Evolutionary conservation across 352 stramenopile species (phyloP).

Genomic region (Peronosclerospora sorghi): DNA sequence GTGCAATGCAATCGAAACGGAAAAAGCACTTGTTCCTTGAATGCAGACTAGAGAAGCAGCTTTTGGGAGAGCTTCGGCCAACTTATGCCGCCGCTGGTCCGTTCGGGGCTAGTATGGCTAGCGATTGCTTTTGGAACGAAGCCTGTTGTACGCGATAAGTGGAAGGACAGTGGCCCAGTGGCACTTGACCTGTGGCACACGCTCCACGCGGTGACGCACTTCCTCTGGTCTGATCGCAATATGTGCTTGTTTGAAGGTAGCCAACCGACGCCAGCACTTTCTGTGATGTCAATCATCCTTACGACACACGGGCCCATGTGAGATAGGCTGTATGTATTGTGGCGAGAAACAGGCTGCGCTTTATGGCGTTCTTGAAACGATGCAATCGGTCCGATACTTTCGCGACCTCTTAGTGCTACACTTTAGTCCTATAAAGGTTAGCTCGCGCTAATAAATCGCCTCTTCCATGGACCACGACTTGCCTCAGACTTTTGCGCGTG

Average conservation of each 20-base stretch:
- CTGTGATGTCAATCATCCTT: no score
- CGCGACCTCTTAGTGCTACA: no score
- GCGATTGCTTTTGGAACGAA: neutral
- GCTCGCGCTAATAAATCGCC: no score
- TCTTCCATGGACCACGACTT: no score
- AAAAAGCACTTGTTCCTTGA: slow-evolving; percentile 5
- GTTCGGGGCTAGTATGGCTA: neutral
- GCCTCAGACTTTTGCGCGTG: no score
- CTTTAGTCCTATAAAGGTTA: no score
- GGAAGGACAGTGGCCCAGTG: no score
- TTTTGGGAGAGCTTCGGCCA: neutral
- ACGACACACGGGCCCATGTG: no score
- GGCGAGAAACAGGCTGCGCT: no score
- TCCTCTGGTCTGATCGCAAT: neutral
- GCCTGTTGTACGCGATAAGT: neutral
- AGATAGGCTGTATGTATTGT: no score
- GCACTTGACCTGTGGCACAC: neutral
- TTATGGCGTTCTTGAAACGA: no score
- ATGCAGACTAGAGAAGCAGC: neutral
- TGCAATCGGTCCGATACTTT: no score
- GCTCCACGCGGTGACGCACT: neutral
- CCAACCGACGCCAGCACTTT: neutral
- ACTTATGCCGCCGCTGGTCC: neutral
- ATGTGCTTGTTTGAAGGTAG: neutral
- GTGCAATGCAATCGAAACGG: neutral